Conservation (phyloP, 2,329 filamentous ascomycete genomes). For the Aspergillus piperis region DNA sequence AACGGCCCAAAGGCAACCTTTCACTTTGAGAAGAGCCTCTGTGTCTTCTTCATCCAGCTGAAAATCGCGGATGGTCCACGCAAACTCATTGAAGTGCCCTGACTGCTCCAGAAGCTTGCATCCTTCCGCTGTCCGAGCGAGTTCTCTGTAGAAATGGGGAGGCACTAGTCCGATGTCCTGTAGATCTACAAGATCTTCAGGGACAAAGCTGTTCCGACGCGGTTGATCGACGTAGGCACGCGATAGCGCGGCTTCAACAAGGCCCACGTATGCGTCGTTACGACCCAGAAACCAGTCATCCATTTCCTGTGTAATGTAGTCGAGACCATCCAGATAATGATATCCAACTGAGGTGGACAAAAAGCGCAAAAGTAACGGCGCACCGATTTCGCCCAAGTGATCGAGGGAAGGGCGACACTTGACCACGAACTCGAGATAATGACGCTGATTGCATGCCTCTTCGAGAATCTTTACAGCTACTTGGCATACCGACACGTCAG, state of each 20-base stretch:
- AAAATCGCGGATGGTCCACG: slow-evolving; percentile 81
- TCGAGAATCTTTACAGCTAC: slow-evolving; percentile 96
- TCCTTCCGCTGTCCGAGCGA: slow-evolving; percentile 89
- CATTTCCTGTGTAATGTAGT: slow-evolving; percentile 99
- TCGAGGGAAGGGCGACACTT: slow-evolving; percentile 93
- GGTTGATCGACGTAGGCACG: slow-evolving; percentile 68
- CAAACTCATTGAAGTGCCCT: slow-evolving; percentile 95
- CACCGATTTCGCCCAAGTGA: slow-evolving; percentile 94
- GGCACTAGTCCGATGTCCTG: slow-evolving; percentile 66
- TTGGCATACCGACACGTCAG: slow-evolving; percentile 93
- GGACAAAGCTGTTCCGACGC: slow-evolving; percentile 50
- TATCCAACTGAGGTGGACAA: slow-evolving; percentile 95
- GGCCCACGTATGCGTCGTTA: slow-evolving; percentile 91
- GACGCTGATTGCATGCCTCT: slow-evolving; percentile 91
- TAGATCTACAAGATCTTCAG: slow-evolving; percentile 62
- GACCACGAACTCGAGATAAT: slow-evolving; percentile 91
- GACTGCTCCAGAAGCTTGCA: slow-evolving; percentile 88
- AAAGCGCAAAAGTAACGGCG: slow-evolving; percentile 87
- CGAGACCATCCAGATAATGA: slow-evolving; percentile 91
- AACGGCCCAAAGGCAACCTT: slow-evolving; percentile 95
- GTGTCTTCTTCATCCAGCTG: slow-evolving; percentile 80
- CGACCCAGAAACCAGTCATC: slow-evolving; percentile 98
- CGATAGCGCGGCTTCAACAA: slow-evolving; percentile 94
- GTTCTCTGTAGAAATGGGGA: slow-evolving; percentile 96
- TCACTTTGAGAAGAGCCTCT: slow-evolving; percentile 88